Conservation (phyloP, 2,329 filamentous ascomycete species). For the Pyricularia grisea region DNA sequence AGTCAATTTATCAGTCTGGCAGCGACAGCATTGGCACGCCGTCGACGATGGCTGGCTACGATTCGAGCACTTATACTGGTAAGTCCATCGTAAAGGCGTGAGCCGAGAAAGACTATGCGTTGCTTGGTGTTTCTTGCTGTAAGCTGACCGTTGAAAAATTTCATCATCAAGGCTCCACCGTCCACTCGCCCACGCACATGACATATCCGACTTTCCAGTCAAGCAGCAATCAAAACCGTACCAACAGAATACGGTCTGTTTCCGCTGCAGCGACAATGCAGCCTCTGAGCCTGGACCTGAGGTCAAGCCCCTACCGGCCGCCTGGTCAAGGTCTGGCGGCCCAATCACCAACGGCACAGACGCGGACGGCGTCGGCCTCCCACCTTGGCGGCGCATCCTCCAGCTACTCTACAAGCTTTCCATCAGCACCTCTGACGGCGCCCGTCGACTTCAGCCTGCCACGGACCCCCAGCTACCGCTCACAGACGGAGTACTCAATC, state of each 20-base stretch:
- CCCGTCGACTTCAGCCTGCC: conserved; percentile 42
- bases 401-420: conserved; percentile 38
- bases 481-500: conserved; percentile 36
- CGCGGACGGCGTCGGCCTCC: conserved; percentile 31
- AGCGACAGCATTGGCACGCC: conserved; percentile 29
- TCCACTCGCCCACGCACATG: conserved; percentile 40
- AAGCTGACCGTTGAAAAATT: conserved; percentile 12
- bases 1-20: conserved; percentile 39
- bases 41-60: conserved; percentile 35
- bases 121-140: background rate
- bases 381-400: conserved; percentile 19
- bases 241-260: conserved; percentile 38
- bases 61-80: conserved; percentile 43
- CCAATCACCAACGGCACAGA: conserved; percentile 20
- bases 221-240: conserved; percentile 28
- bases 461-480: conserved; percentile 26
- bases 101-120: too few relatives aligned
- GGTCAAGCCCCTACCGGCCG: conserved; percentile 31
- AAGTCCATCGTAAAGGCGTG: conserved; percentile 15
- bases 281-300: conserved; percentile 33
- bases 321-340: conserved; percentile 16
- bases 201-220: conserved; percentile 35
- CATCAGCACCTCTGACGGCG: conserved; percentile 43
- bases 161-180: conserved; percentile 27
- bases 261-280: conserved; percentile 27